These are phyloP conservation scores for Pythium utonaiense DNA, from an alignment of 352 stramenopile genomes.

Conservation along the genomic window DNA sequence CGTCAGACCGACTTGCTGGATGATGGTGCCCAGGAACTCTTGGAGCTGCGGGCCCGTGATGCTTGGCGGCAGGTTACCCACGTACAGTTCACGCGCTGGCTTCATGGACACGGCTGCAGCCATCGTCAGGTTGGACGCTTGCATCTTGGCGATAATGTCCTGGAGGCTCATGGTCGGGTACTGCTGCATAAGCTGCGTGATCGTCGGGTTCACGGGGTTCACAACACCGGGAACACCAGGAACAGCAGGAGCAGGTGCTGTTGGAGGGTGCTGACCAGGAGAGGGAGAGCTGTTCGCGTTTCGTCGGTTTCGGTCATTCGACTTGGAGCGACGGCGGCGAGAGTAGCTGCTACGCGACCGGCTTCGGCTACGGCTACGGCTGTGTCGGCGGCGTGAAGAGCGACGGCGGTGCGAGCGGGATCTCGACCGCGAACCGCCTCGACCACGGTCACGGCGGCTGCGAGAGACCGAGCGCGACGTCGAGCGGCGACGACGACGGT, in stretches of 20 bases:
- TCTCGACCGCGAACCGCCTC: constrained; percentile 34
- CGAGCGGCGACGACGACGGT: constrained; percentile 41
- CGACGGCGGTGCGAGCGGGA: constrained; percentile 48
- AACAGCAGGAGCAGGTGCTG: constrained; percentile 9
- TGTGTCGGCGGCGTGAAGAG: constrained; percentile 41
- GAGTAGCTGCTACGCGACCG: constrained; percentile 33
- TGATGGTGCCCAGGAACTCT: constrained; percentile 85
- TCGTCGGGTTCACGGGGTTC: constrained; percentile 58
- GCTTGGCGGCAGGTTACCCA: constrained; percentile 82
- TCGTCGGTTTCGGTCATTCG: constrained; percentile 39
- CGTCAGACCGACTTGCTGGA: constrained; percentile 80
- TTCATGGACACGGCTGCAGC: constrained; percentile 73
- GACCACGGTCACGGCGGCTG: constrained; percentile 28
- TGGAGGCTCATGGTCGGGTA: constrained; percentile 87
- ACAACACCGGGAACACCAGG: constrained; percentile 1
- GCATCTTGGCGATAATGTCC: constrained; percentile 89
- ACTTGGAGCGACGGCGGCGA: constrained; percentile 62
- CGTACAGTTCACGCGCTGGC: constrained; percentile 78
- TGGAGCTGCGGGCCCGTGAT: constrained; percentile 81
- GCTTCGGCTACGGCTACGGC: constrained; percentile 44
- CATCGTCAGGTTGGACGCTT: constrained; percentile 73
- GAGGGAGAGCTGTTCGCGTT: constrained; percentile 54
- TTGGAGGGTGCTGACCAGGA: constrained; percentile 34
- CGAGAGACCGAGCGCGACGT: constrained; percentile 46
- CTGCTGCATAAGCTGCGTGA: constrained; percentile 88